Conservation (phyloP, 2,329 filamentous ascomycete species). For the Ophiocordyceps camponoti-floridani region DNA sequence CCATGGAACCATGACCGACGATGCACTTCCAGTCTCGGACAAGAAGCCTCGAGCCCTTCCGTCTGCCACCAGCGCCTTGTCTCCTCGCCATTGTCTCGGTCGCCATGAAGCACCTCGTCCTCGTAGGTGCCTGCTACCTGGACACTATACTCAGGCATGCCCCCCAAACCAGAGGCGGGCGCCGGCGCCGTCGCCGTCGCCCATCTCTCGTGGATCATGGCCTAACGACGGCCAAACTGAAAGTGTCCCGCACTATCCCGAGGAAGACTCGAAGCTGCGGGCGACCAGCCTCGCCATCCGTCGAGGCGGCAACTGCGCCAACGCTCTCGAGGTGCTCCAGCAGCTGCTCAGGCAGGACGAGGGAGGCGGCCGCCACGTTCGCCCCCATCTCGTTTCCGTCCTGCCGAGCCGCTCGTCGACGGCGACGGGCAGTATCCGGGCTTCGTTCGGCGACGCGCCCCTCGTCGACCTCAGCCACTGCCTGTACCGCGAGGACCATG, state of each 20-base stretch:
- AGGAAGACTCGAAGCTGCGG: conserved; percentile 56
- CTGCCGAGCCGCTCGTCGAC: conserved; percentile 35
- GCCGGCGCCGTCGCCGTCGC: background rate
- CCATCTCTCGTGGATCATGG: background rate
- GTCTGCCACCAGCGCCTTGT: background rate
- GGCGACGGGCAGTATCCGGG: conserved; percentile 30
- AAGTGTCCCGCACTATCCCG: conserved; percentile 48
- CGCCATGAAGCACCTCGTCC: conserved; percentile 37
- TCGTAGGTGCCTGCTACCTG: conserved; percentile 50
- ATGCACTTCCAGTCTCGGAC: too few relatives aligned
- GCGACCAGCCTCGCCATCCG: conserved; percentile 39
- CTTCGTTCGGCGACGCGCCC: conserved; percentile 29
- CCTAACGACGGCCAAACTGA: too few relatives aligned
- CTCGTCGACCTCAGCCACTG: conserved; percentile 33
- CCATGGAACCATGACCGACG: too few relatives aligned
- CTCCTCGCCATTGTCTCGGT: background rate
- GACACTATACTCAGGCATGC: conserved; percentile 46
- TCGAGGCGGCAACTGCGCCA: conserved; percentile 56
- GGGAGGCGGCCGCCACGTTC: conserved; percentile 6
- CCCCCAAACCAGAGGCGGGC: conserved; percentile 13
- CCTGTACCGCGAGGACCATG: conserved; percentile 35
- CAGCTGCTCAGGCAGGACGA: conserved; percentile 29
- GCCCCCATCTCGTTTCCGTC: conserved; percentile 26
- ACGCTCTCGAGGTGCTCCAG: conserved; percentile 51
- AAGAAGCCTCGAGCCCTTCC: too few relatives aligned